Conservation (phyloP, 1,139 yeast genomes). For the Candida albicans region DNA sequence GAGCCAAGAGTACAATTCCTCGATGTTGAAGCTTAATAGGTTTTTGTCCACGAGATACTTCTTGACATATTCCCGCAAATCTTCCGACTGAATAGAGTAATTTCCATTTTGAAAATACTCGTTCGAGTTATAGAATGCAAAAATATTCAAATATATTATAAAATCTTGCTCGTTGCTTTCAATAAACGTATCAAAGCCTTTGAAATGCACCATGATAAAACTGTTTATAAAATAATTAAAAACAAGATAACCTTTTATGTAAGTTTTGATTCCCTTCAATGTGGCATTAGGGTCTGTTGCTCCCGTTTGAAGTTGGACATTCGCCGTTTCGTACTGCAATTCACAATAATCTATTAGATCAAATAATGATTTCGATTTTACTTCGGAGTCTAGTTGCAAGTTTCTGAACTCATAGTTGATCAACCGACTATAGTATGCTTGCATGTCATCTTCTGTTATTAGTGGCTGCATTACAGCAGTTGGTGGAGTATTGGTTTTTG, state of each 20-base stretch:
- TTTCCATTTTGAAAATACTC: constrained; percentile 24
- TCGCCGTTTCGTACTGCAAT: constrained; percentile 33
- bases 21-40: constrained; percentile 38
- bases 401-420: constrained; percentile 39
- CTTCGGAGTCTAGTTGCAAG: constrained; percentile 34
- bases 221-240: constrained; percentile 47
- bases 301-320: constrained; percentile 16
- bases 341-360: constrained; percentile 48
- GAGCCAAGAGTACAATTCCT: constrained; percentile 42
- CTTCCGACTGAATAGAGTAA: constrained; percentile 24
- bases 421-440: constrained; percentile 25
- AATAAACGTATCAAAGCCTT: constrained; percentile 46
- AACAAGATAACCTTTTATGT: constrained; percentile 41
- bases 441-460: constrained; percentile 10
- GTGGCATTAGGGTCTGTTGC: constrained; percentile 18
- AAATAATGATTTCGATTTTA: constrained; percentile 38
- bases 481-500: not conserved
- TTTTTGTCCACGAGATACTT: constrained; percentile 32
- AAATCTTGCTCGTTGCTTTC: constrained; percentile 41
- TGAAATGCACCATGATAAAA: constrained; percentile 44
- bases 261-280: constrained; percentile 24
- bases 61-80: constrained; percentile 30
- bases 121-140: constrained; percentile 41
- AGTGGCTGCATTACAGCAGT: constrained; percentile 1
- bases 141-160: constrained; percentile 44